Base-by-base conservation (phyloP, 2,329 filamentous ascomycete genomes). In the Colletotrichum cordylinicola region DNA sequence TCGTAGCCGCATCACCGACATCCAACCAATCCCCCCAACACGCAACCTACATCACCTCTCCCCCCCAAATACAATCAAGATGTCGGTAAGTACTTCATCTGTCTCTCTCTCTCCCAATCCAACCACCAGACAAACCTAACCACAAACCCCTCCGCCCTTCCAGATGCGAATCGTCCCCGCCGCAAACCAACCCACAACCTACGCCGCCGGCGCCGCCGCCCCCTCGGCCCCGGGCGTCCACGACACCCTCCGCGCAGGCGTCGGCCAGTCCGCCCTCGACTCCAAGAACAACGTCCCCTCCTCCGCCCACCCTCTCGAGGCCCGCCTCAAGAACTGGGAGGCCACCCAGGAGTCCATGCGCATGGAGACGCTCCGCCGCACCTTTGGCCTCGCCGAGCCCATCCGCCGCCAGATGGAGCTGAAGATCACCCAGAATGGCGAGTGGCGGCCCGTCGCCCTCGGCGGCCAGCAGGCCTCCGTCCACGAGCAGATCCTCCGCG, bases 401-500 rank as follows among this genome's bases (percentile, higher is more conserved):
- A 93, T 98, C 81, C 93, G 96, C 73, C 92, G 96, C 70, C 95
- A 94, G 77, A 98, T 99, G 97, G 97, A 99, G 89, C 90, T 98
- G 84, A 95, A 95, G 91, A 96, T 98, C 83, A 93, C 95, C 21
- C 88, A 92, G 77, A 92, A 94, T 76, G 94, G 95, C 78, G 93
- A 95, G 85, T 98, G 96, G 94, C 90, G 92, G 81, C 95, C 95
- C 65, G 87, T 91, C 80, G 92, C 91, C 61, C 87, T 98, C 72
- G 90, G 92, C 60, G 92, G 93, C 48, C 86, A 87, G 68, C 87
- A 82, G 79, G 85, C 88, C 64, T 92, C 92, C 82, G 89, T 98
- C 67, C 96, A 98, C 87, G 95, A 95, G 88, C 96, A 98, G 84
- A 95, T 99, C 78, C 87, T 99, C 82, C 90, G 90, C 77, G 96